phyloP scores from a whole-genome alignment of 2,329 filamentous ascomycete species.

The Aureobasidium sp. region DNA sequence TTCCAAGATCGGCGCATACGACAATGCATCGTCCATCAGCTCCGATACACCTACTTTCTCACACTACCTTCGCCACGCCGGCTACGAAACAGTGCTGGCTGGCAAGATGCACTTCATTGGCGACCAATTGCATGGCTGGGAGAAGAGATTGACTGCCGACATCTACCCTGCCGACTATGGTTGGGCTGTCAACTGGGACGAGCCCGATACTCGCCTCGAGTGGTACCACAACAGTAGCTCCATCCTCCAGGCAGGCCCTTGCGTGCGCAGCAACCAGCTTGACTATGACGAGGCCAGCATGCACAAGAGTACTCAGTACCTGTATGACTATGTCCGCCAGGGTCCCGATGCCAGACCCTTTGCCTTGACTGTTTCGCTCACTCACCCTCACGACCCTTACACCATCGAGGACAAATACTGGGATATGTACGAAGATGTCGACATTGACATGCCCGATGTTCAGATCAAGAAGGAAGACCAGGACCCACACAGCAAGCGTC shows the following conservation, averaged over 20 bases:
- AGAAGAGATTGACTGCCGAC: slow-evolving; percentile 85
- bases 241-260: slow-evolving; percentile 81
- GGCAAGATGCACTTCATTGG: slow-evolving; percentile 98
- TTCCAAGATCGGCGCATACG: slow-evolving; percentile 84
- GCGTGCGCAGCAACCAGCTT: slow-evolving; percentile 86
- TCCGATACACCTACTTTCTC: slow-evolving; percentile 87
- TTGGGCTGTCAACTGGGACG: slow-evolving; percentile 94
- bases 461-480: slow-evolving; percentile 72
- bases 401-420: slow-evolving; percentile 91
- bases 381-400: slow-evolving; percentile 91
- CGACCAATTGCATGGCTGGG: slow-evolving; percentile 90
- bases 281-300: slow-evolving; percentile 97
- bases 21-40: slow-evolving; percentile 79
- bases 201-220: slow-evolving; percentile 74
- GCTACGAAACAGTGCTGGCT: slow-evolving; percentile 83
- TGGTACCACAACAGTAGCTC: slow-evolving; percentile 97
- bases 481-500: slow-evolving; percentile 78
- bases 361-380: slow-evolving; percentile 83
- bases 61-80: slow-evolving; percentile 76
- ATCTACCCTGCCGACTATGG: slow-evolving; percentile 94
- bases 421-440: slow-evolving; percentile 83
- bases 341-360: slow-evolving; percentile 70
- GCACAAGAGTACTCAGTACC: slow-evolving; percentile 80
- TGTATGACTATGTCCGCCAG: slow-evolving; percentile 85
- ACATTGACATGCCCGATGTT: slow-evolving; percentile 76